Conservation (phyloP, 306 rosid genomes). For the Inga leiocalycina region DNA sequence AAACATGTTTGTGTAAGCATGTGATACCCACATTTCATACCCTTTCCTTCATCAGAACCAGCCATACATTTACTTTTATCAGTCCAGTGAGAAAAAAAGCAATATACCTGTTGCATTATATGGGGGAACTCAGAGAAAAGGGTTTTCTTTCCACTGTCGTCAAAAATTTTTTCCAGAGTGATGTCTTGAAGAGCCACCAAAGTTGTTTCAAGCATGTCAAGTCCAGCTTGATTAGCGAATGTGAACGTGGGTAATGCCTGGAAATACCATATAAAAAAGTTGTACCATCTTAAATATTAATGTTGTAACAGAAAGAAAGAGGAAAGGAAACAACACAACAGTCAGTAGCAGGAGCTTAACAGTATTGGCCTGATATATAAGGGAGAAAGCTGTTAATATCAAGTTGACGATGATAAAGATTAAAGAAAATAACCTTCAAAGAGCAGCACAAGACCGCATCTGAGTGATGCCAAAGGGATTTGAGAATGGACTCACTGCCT, state of each 20-base stretch:
- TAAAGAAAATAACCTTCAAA: slow-evolving; percentile 58
- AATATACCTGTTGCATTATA: slow-evolving; percentile 92
- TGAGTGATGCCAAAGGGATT: slow-evolving; percentile 93
- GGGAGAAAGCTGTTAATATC: background rate
- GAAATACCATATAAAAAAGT: slow-evolving; percentile 4
- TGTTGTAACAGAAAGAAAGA: background rate
- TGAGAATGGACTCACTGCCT: slow-evolving; percentile 77
- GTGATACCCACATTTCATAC: background rate
- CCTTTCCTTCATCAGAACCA: background rate
- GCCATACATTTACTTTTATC: background rate
- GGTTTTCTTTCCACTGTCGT: slow-evolving; percentile 89
- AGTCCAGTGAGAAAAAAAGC: background rate
- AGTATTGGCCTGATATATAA: background rate
- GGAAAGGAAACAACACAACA: background rate
- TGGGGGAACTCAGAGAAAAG: slow-evolving; percentile 92
- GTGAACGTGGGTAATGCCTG: slow-evolving; percentile 92
- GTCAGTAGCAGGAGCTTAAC: background rate
- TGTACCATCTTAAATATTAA: slow-evolving; percentile 8
- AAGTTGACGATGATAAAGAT: slow-evolving; percentile 4
- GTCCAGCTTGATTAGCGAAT: slow-evolving; percentile 96
- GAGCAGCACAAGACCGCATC: slow-evolving; percentile 96
- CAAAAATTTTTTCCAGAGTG: slow-evolving; percentile 84
- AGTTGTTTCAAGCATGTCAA: slow-evolving; percentile 98
- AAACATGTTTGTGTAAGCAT: background rate
- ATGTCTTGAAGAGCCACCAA: slow-evolving; percentile 95